A percentile compares a stretch with the other conserved stretches of the same genome.
Evolutionary conservation across 2,329 filamentous ascomycete genomes (phyloP).

Genomic region (Diaporthe australafricana): DNA sequence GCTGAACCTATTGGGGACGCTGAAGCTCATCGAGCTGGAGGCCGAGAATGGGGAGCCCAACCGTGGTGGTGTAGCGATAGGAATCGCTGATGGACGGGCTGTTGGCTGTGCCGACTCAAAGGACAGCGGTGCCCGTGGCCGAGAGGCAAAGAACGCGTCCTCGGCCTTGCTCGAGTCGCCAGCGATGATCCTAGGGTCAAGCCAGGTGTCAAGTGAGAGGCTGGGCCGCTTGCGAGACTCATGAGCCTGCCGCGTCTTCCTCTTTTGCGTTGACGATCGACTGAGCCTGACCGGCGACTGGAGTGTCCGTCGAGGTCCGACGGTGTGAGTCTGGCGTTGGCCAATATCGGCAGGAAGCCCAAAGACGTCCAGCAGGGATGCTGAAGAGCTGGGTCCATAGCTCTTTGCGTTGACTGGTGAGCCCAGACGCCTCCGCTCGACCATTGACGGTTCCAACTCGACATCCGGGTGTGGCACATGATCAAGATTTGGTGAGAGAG

Average conservation of each 20-base stretch:
- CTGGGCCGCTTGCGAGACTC: constrained; percentile 68
- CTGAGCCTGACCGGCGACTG: constrained; percentile 67
- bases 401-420: constrained; percentile 69
- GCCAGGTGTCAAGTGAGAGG: constrained; percentile 66
- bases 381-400: constrained; percentile 72
- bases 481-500: constrained; percentile 40
- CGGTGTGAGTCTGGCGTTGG: constrained; percentile 59
- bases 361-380: constrained; percentile 55
- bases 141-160: constrained; percentile 30
- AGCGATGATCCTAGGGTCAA: constrained; percentile 52
- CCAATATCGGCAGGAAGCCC: constrained; percentile 48
- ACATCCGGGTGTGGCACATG: constrained; percentile 24
- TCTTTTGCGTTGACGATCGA: constrained; percentile 66
- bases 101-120: constrained; percentile 25
- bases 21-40: constrained; percentile 61
- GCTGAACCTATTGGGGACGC: constrained; percentile 69
- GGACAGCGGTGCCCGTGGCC: constrained; percentile 27
- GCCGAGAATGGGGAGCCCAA: constrained; percentile 71
- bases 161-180: constrained; percentile 40
- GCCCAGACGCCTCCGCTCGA: constrained; percentile 55
- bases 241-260: constrained; percentile 60
- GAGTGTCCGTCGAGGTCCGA: constrained; percentile 61
- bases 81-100: constrained; percentile 43
- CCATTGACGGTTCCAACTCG: constrained; percentile 45
- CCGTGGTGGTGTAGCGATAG: constrained; percentile 55